Percentiles rank a stretch among this genome's conserved stretches.
These are phyloP conservation scores for Wickerhamiella bombiphila DNA, from an alignment of 805 yeast genomes.

Conservation along the genomic window DNA sequence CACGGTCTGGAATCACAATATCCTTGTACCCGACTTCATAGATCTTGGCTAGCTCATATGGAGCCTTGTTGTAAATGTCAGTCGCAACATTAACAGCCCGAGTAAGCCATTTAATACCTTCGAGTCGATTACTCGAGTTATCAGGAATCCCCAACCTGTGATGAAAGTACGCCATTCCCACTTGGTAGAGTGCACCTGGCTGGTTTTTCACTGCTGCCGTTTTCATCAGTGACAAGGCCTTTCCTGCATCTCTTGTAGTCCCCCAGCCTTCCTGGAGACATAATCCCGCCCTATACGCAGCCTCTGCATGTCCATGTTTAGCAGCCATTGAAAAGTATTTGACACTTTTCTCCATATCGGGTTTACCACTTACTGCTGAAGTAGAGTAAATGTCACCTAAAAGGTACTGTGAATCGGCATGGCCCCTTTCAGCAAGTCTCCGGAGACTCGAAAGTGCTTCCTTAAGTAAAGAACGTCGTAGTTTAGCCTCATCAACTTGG, in stretches of 20 bases:
- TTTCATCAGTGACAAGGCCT: conserved; percentile 67
- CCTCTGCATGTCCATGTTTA: conserved; percentile 82
- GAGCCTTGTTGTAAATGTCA: conserved; percentile 82
- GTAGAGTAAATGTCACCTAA: conserved; percentile 81
- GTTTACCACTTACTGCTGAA: conserved; percentile 60
- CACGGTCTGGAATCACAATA: conserved; percentile 66
- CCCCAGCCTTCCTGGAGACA: conserved; percentile 94
- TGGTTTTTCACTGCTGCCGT: conserved; percentile 85
- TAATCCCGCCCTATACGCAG: conserved; percentile 79
- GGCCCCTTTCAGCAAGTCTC: conserved; percentile 63
- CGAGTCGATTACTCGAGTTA: conserved; percentile 55
- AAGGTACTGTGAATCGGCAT: conserved; percentile 79
- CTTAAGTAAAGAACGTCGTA: conserved; percentile 41
- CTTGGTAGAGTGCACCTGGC: conserved; percentile 91
- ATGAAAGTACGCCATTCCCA: conserved; percentile 76
- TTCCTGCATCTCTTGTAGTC: conserved; percentile 72
- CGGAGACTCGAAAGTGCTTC: conserved; percentile 64
- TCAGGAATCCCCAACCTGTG: conserved; percentile 65
- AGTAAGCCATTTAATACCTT: conserved; percentile 84
- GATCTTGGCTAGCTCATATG: conserved; percentile 78
- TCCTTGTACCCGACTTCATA: conserved; percentile 75
- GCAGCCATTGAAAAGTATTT: conserved; percentile 74
- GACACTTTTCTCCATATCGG: conserved; percentile 66
- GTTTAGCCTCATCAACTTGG: conserved; percentile 1
- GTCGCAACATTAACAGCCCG: conserved; percentile 77